Percentiles rank a stretch among this genome's conserved stretches.
These are phyloP conservation scores for Rauvolfia tetraphylla DNA, from an alignment of 257 asterid genomes.

Conservation along the genomic window DNA sequence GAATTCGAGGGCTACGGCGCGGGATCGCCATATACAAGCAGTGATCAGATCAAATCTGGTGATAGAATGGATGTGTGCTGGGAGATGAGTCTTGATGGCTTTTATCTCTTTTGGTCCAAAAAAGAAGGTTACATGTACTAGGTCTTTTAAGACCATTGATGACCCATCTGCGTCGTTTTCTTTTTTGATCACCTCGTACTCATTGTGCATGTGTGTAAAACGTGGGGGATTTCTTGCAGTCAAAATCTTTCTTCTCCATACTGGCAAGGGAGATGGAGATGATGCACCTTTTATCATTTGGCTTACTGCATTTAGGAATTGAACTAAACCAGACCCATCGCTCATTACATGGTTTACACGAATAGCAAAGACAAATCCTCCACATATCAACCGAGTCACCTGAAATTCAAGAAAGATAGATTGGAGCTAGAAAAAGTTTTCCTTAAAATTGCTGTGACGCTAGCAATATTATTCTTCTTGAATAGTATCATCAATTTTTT, in stretches of 20 bases:
- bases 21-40: conserved; percentile 5
- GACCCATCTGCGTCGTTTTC: not conserved
- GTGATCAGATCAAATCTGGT: not conserved
- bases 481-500: too few species aligned
- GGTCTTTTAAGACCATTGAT: not conserved
- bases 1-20: conserved; percentile 5
- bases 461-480: too few species aligned
- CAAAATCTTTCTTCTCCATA: not conserved
- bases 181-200: not conserved
- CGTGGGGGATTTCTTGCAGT: conserved; percentile 9
- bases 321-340: not conserved
- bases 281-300: conserved; percentile 1
- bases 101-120: conserved; percentile 7
- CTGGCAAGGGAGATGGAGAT: not conserved
- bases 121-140: not conserved
- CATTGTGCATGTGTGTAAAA: not conserved
- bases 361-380: conserved; percentile 13
- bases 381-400: conserved; percentile 15
- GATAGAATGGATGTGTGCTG: too few species aligned
- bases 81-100: not conserved
- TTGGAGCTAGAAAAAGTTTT: too few species aligned
- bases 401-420: not conserved
- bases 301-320: conserved; percentile 7
- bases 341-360: conserved; percentile 10
- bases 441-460: too few species aligned